Conservation (phyloP, 2,329 filamentous ascomycete species). For the Anisogramma anomala region DNA sequence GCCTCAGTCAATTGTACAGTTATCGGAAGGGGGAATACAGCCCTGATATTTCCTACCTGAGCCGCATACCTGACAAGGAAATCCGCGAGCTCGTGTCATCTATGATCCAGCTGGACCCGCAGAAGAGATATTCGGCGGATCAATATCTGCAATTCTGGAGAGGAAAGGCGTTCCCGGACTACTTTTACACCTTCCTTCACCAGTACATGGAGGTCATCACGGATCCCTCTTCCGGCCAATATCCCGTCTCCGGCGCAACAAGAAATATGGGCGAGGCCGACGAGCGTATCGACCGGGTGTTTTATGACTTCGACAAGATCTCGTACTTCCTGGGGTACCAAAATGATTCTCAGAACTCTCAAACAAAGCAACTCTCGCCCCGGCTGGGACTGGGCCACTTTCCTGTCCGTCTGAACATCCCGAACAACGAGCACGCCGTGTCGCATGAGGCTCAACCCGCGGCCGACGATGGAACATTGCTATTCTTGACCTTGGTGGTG, state of each 20-base stretch:
- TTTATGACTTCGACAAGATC: conserved; percentile 94
- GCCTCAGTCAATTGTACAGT: conserved; percentile 88
- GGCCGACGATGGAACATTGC: conserved; percentile 78
- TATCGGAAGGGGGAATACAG: conserved; percentile 91
- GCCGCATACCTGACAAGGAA: conserved; percentile 76
- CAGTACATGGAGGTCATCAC: conserved; percentile 97
- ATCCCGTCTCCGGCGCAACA: conserved; percentile 53
- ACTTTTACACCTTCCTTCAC: conserved; percentile 95
- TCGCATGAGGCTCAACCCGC: conserved; percentile 48
- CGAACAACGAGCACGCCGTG: conserved; percentile 66
- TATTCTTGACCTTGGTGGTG: conserved; percentile 81
- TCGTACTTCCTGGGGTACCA: conserved; percentile 81
- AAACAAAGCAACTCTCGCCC: conserved; percentile 27
- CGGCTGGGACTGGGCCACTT: conserved; percentile 53
- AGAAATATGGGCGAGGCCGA: conserved; percentile 78
- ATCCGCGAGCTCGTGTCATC: conserved; percentile 81
- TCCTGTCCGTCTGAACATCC: conserved; percentile 75
- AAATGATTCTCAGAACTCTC: conserved; percentile 29
- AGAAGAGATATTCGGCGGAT: conserved; percentile 83
- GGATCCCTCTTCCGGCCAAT: conserved; percentile 71
- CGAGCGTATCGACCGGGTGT: conserved; percentile 86
- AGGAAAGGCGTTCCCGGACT: conserved; percentile 82
- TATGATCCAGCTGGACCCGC: conserved; percentile 92
- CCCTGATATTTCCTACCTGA: conserved; percentile 66
- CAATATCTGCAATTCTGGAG: conserved; percentile 91